Evolutionary conservation across 202 grass and related monocot genomes (phyloP), one percentile per base, ranked within the genome.

Genomic region (Eragrostis tef): DNA sequence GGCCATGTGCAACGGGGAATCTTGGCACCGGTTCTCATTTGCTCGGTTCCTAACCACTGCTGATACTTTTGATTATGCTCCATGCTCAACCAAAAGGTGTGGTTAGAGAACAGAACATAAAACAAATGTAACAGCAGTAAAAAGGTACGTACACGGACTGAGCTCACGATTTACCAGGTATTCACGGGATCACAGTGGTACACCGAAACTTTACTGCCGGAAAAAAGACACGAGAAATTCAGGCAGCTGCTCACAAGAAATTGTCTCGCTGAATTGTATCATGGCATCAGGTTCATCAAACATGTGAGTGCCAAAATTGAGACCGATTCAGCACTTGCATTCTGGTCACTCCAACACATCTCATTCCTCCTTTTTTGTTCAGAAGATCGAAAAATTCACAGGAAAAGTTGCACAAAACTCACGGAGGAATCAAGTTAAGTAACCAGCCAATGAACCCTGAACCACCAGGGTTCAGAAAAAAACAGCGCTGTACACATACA

Each of bases 1-100:
- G 83, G 79, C 88, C 88, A 86, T 86, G 88, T 89, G 88, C 74
- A 29, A 79, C 74, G 83, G n/a, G 83, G 88, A 89, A 89, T 89
- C 88, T 86, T 62, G 59, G 39, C 83, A 81, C 83, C 83, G 83
- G 54, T 64, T 81, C 79, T 72, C 58, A 15, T 60, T 65, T 73
- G 50, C 73, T 11, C 60, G 9, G 43, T 29, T 68, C 19, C 73
- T 74, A 83, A 89, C 78, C 26, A 74, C 74, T 41, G 24, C 8
- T 70, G 54, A 47, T 79, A 63, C 83, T 64, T 79, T 79, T 74
- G 44, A 73, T 86, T 78, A 78, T 47, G 83, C 72, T 73, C 78
- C 83, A 77, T 60, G 58, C 50, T 49, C 73, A 78, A 81, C 87
- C 70, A 48, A 79, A 83, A 86, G 61, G 83, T 51, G 11, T 54